These are phyloP conservation scores for Penicillium silybi DNA, from an alignment of 495 filamentous ascomycete species.

Conservation along the genomic window DNA sequence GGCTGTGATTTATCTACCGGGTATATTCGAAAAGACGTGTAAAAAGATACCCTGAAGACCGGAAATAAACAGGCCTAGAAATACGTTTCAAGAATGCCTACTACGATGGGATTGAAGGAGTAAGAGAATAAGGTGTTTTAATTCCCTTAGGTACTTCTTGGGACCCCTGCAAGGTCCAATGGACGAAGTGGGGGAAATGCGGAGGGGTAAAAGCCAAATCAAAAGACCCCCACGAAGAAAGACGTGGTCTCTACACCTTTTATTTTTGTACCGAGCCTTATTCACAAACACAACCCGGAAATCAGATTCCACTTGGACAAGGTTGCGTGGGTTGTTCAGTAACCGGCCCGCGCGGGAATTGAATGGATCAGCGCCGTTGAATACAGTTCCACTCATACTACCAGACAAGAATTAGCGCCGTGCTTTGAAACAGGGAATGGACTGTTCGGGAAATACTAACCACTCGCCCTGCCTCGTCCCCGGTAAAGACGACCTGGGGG, in stretches of 20 bases:
- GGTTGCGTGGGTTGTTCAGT: not conserved
- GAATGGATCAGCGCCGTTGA: slow-evolving; percentile 45
- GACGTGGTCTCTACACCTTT: not conserved
- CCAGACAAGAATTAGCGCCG: not conserved
- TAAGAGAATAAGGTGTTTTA: too few relatives aligned
- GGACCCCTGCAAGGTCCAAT: not conserved
- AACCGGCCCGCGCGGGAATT: slow-evolving; percentile 6
- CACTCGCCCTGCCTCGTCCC: slow-evolving; percentile 85
- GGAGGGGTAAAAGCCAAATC: not conserved
- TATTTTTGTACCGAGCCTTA: not conserved
- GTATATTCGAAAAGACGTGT: too few relatives aligned
- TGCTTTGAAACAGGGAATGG: not conserved
- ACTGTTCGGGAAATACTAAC: slow-evolving; percentile 37
- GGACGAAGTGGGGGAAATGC: not conserved
- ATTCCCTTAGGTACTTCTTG: too few relatives aligned
- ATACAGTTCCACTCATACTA: slow-evolving; percentile 90
- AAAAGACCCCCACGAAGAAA: not conserved
- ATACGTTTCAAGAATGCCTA: too few relatives aligned
- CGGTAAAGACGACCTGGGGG: slow-evolving; percentile 82
- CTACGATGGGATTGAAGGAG: too few relatives aligned
- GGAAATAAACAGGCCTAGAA: too few relatives aligned
- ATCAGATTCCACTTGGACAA: not conserved
- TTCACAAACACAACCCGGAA: not conserved
- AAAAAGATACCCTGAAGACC: too few relatives aligned
- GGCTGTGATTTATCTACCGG: too few relatives aligned